Evolutionary conservation across 257 asterid genomes (phyloP).

Genomic region (Nicotiana undulata): DNA sequence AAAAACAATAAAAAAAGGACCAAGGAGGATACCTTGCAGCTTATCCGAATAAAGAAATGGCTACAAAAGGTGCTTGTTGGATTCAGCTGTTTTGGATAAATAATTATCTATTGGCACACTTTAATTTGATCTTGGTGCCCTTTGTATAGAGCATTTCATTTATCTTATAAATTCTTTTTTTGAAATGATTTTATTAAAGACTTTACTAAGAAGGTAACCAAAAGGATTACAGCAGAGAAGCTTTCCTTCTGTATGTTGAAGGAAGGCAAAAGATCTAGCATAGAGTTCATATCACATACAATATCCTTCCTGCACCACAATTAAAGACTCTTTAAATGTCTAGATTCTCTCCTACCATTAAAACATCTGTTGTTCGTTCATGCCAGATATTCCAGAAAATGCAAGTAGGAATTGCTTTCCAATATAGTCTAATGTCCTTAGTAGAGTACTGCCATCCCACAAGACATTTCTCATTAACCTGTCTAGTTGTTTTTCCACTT

Average conservation of each 20-base stretch:
- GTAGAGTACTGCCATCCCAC: no score
- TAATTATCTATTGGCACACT: background rate
- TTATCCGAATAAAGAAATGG: constrained; percentile 80
- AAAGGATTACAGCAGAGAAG: no score
- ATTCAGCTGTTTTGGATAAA: background rate
- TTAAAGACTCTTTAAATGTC: background rate
- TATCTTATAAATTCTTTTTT: background rate
- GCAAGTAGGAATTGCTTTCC: no score
- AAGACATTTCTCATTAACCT: no score
- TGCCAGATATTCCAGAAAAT: background rate
- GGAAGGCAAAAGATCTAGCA: background rate
- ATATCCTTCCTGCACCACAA: background rate
- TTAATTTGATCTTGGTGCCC: background rate
- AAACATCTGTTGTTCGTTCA: background rate
- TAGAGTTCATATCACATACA: background rate
- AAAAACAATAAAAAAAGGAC: constrained; percentile 80
- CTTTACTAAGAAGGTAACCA: no score
- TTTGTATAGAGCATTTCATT: background rate
- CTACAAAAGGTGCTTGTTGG: constrained; percentile 58
- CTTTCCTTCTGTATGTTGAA: background rate
- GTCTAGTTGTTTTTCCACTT: no score
- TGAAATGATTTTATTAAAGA: no score
- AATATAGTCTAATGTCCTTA: no score
- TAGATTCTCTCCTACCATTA: background rate
- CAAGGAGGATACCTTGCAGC: constrained; percentile 66